These are phyloP conservation scores for Rhodotorula sp. DNA, from an alignment of 1,284 basidiomycete species.

Conservation along the genomic window DNA sequence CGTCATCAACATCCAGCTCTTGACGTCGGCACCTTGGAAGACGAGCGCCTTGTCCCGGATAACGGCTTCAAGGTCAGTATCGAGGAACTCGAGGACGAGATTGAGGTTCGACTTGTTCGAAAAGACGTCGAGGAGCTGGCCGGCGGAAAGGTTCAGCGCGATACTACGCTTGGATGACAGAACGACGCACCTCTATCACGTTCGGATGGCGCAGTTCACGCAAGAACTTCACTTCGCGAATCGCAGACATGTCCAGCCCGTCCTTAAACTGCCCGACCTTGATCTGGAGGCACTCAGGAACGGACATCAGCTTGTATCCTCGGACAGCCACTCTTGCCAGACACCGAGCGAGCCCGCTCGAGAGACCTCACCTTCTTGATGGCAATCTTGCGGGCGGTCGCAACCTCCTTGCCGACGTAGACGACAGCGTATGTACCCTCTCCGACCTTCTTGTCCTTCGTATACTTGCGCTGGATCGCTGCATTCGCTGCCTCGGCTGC, in stretches of 20 bases:
- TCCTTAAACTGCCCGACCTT: conserved; percentile 96
- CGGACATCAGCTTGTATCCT: too few relatives aligned
- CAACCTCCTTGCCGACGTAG: conserved; percentile 76
- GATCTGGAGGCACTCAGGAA: conserved; percentile 52
- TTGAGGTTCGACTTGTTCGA: conserved; percentile 95
- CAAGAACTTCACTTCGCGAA: conserved; percentile 96
- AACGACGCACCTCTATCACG: conserved; percentile 71
- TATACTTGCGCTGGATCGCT: conserved; percentile 36
- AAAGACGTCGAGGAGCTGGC: conserved; percentile 90
- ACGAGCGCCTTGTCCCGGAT: conserved; percentile 90
- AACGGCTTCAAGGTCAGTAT: conserved; percentile 95
- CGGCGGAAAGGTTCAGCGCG: neutral
- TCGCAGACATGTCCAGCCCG: conserved; percentile 96
- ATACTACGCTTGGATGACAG: neutral
- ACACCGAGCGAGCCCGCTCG: neutral
- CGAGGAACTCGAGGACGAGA: conserved; percentile 93
- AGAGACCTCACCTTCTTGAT: conserved; percentile 75
- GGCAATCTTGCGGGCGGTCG: conserved; percentile 74
- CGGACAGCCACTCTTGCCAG: too few relatives aligned
- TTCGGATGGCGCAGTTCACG: conserved; percentile 92
- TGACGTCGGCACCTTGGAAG: conserved; percentile 93
- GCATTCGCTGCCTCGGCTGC: conserved; percentile 41
- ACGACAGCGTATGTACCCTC: conserved; percentile 98
- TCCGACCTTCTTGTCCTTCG: conserved; percentile 54
- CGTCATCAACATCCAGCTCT: conserved; percentile 99